Evolutionary conservation across 1,284 basidiomycete genomes (phyloP).

Genomic region (Inonotus hispidus): DNA sequence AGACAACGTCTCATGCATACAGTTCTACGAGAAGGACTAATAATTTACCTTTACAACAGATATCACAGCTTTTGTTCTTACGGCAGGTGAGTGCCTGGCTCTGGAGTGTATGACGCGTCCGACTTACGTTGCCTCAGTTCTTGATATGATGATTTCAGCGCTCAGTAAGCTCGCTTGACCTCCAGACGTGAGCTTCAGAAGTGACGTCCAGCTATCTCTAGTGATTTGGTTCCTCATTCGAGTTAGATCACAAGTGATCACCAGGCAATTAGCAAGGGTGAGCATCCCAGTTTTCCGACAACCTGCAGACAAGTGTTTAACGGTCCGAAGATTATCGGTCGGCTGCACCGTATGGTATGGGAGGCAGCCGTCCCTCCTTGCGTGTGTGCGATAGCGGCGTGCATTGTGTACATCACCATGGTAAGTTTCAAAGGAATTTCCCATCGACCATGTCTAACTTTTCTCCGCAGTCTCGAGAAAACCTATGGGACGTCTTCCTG

Average conservation of each 20-base stretch:
- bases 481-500: constrained; percentile 29
- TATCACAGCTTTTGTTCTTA: constrained; percentile 22
- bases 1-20: not conserved
- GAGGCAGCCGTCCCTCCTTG: constrained; percentile 30
- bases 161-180: constrained; percentile 21
- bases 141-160: constrained; percentile 26
- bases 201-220: constrained; percentile 8
- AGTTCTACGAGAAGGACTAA: not conserved
- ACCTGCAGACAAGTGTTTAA: not conserved
- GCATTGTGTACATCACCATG: constrained; percentile 24
- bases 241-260: constrained; percentile 26
- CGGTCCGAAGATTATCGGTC: constrained; percentile 22
- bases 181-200: not conserved
- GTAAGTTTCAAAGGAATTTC: constrained; percentile 15
- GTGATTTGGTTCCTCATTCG: constrained; percentile 27
- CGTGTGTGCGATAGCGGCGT: constrained; percentile 27
- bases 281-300: not conserved
- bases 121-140: constrained; percentile 19
- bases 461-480: constrained; percentile 22
- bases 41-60: not conserved
- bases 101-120: not conserved
- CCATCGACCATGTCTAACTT: not conserved
- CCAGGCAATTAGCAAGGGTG: constrained; percentile 26
- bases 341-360: constrained; percentile 27
- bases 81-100: constrained; percentile 23